phyloP scores from a whole-genome alignment of 2,329 filamentous ascomycete genomes.

The Arthrobotrys iridis region DNA sequence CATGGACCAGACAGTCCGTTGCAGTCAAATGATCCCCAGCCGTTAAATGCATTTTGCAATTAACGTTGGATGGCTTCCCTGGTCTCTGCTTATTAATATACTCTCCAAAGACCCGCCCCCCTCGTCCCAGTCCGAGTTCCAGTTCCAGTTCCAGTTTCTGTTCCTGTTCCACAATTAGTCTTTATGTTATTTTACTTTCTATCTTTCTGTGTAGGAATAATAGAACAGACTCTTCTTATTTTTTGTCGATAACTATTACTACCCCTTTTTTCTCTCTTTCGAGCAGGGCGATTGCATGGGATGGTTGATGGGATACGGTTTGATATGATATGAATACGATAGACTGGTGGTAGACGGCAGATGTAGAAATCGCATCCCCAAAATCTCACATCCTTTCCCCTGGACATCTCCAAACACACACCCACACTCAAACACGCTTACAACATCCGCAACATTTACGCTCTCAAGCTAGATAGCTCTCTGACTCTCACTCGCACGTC shows the following conservation, averaged over 20 bases:
- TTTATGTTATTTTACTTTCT: neutral
- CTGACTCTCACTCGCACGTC: too few relatives aligned
- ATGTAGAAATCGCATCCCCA: neutral
- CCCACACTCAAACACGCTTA: neutral
- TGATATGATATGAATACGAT: neutral
- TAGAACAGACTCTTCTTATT: too few relatives aligned
- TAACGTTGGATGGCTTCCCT: neutral
- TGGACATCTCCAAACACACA: constrained; percentile 3
- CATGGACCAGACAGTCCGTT: too few relatives aligned
- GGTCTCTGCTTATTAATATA: constrained; percentile 38
- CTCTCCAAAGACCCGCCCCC: constrained; percentile 20
- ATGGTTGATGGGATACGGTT: neutral
- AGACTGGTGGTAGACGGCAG: neutral
- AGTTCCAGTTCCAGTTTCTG: neutral
- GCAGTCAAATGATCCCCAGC: too few relatives aligned
- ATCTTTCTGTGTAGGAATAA: too few relatives aligned
- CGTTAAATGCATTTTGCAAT: too few relatives aligned
- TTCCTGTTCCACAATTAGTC: neutral
- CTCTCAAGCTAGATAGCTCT: too few relatives aligned
- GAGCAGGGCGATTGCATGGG: neutral
- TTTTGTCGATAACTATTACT: too few relatives aligned
- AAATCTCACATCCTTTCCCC: neutral
- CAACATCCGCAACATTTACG: too few relatives aligned
- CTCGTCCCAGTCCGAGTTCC: neutral
- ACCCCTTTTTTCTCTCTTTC: neutral